phyloP scores from a whole-genome alignment of 805 yeast genomes.

The Starmerella sp. region DNA sequence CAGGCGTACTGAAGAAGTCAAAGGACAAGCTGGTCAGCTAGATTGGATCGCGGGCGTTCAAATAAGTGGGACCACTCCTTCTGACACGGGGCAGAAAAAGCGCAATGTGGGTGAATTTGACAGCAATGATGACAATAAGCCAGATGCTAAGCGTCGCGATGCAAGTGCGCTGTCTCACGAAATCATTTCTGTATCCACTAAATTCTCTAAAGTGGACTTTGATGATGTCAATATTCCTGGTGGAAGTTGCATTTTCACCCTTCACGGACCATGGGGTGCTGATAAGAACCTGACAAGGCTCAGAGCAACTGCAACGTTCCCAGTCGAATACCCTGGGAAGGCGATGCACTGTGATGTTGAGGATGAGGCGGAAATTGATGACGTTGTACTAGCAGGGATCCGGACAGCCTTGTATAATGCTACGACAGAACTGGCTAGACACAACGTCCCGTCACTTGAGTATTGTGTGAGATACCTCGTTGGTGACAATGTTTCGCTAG shows the following conservation, averaged over 20 bases:
- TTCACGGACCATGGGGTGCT: conserved; percentile 65
- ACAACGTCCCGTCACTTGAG: conserved; percentile 63
- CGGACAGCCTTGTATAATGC: conserved; percentile 43
- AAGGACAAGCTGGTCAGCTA: conserved; percentile 26
- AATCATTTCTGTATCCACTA: conserved; percentile 75
- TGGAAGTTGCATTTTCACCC: conserved; percentile 63
- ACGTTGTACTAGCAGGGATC: conserved; percentile 41
- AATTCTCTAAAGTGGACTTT: conserved; percentile 74
- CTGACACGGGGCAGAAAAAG: not conserved
- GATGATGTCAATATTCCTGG: conserved; percentile 83
- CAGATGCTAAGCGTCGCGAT: conserved; percentile 10
- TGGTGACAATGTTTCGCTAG: conserved; percentile 41
- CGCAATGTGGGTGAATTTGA: not conserved
- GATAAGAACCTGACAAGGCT: conserved; percentile 49
- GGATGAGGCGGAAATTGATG: not conserved
- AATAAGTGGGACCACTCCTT: conserved; percentile 45
- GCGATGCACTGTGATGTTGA: conserved; percentile 39
- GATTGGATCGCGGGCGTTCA: conserved; percentile 92
- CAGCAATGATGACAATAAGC: conserved; percentile 24
- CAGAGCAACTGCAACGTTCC: conserved; percentile 59
- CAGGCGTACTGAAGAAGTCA: not conserved
- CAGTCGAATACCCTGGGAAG: conserved; percentile 56
- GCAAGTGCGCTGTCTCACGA: conserved; percentile 60
- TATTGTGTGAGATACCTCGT: conserved; percentile 61
- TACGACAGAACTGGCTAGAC: conserved; percentile 43